Percentiles rank a stretch among this genome's conserved stretches.
phyloP scores from a whole-genome alignment of 108 stramenopile species.

The Stephanodiscus triporus region DNA sequence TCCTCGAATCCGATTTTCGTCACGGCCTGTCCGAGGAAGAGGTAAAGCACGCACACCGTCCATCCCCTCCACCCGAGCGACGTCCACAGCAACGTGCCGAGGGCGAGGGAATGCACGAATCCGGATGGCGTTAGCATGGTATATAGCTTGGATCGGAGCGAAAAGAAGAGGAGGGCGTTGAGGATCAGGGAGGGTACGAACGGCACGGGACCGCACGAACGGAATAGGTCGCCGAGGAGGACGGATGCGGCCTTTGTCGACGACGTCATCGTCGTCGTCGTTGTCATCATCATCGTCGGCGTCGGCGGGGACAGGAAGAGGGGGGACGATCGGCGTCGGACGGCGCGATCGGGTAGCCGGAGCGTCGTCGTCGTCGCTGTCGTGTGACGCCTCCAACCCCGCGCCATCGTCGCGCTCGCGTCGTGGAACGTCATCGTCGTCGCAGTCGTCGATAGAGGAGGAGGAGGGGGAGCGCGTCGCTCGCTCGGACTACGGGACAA shows the following conservation, averaged over 20 bases:
- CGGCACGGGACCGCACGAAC: slow-evolving; percentile 60
- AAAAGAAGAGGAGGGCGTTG: slow-evolving; percentile 70
- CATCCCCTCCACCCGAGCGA: slow-evolving; percentile 88
- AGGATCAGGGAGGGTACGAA: slow-evolving; percentile 55
- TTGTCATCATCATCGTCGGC: background rate
- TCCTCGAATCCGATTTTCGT: slow-evolving; percentile 91
- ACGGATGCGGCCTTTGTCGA: background rate
- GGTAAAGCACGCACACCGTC: slow-evolving; percentile 86
- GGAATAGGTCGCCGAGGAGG: slow-evolving; percentile 28
- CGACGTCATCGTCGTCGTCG: no score
- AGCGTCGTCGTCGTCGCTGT: background rate
- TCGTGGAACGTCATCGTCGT: background rate
- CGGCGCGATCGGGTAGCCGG: background rate
- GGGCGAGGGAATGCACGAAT: slow-evolving; percentile 68
- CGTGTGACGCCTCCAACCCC: background rate
- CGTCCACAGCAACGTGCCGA: slow-evolving; percentile 85
- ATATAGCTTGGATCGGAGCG: slow-evolving; percentile 57
- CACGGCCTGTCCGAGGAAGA: slow-evolving; percentile 80
- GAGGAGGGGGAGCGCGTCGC: background rate
- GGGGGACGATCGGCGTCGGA: background rate
- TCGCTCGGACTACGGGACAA: background rate
- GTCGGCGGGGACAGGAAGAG: slow-evolving; percentile 6
- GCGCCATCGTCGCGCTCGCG: background rate
- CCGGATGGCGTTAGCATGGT: slow-evolving; percentile 84
- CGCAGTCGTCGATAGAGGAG: no score